Base-by-base conservation (phyloP, 352 stramenopile species). In the Thraustochytrium aureum region DNA sequence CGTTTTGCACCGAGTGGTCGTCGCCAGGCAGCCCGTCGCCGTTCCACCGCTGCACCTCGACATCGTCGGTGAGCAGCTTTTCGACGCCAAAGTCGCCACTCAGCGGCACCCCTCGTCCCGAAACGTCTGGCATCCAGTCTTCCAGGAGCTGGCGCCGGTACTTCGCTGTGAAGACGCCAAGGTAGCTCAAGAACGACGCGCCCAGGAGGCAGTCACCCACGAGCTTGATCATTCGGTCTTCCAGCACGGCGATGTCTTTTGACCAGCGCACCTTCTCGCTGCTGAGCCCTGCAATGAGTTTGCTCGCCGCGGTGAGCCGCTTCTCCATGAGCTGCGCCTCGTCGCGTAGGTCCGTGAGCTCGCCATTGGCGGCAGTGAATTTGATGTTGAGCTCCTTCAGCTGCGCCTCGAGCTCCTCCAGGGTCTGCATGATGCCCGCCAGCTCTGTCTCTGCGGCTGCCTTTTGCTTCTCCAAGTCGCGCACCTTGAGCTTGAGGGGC, bases 321-420 rank as follows among this genome's bases (percentile, higher is more conserved):
- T 97, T 97, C 59, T 97, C 92, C 94, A 98, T 98, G 41, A 96
- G 88, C 56, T 95, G 92, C 12, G 94, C 94, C 62, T 97, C 91
- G 0, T 89, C 84, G 74, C 97, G 94, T 2, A 98, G 86, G 0
- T 90, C 88, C 83, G 94, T 91, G 0, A 98, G 86, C 84, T 98
- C 94, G 1, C 86, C 89, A 83, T 95, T 97, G 2, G 93, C 91
- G 84, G 92, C 89, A 22, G 92, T 85, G 66, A 96, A 97, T 61
- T 96, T 91, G 6, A 85, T 87, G 1, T 96, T 97, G 12, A 98
- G 86, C 52, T 88, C 94, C 32, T 93, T 89, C 0, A 98, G 84
- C 39, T 98, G 92, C 0, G 83, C 87, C 56, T 95, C 91, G 7
- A 98, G 83, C 0, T 90, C 85, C 14, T 86, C 83, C 1, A 97